Evolutionary conservation across 345 rosid species (phyloP).

Genomic region (Schrenkiella parvula): DNA sequence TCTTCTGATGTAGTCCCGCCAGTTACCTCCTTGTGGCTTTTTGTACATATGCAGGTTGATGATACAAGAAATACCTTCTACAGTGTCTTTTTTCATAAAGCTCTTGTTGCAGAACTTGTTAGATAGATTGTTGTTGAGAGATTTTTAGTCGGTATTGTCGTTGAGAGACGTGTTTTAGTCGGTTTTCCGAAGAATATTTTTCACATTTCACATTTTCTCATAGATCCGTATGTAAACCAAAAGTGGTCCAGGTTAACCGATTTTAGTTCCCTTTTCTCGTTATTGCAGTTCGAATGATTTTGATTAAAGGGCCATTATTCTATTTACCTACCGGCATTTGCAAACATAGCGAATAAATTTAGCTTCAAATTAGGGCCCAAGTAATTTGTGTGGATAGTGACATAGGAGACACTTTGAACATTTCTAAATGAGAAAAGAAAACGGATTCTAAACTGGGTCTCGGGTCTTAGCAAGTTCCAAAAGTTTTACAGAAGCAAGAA

Average conservation of each 20-base stretch:
- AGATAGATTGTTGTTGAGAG: not conserved
- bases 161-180: not conserved
- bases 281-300: not conserved
- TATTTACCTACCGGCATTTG: not conserved
- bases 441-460: not conserved
- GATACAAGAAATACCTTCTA: not conserved
- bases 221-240: not conserved
- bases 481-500: conserved; percentile 15
- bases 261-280: not conserved
- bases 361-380: not conserved
- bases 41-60: not conserved
- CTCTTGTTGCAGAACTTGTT: conserved; percentile 13
- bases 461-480: not conserved
- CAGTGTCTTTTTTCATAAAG: not conserved
- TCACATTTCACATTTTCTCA: too few species aligned
- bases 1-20: not conserved
- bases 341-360: not conserved
- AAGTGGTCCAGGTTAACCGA: not conserved
- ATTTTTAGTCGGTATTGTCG: too few species aligned
- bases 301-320: not conserved
- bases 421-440: not conserved
- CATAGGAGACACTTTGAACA: not conserved
- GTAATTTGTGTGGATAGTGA: not conserved
- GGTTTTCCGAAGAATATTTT: not conserved
- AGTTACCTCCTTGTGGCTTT: not conserved